Conservation (phyloP, 2,329 filamentous ascomycete species). For the Dendrostoma leiphaemia region DNA sequence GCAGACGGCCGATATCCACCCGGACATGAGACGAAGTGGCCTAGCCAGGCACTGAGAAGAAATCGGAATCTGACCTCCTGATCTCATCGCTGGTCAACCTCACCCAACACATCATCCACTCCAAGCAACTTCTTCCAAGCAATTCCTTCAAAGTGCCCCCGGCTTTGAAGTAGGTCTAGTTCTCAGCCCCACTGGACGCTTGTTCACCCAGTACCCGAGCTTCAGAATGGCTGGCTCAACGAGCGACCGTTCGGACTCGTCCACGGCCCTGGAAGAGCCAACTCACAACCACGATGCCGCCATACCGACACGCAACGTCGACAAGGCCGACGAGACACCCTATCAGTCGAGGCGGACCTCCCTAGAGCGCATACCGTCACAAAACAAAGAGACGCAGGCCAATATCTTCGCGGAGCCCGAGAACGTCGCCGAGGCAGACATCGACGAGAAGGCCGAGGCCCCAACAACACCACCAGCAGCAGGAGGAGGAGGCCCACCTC, state of each 20-base stretch:
- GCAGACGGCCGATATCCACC: too few species aligned
- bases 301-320: neutral
- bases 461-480: too few species aligned
- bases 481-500: conserved; percentile 13
- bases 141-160: too few species aligned
- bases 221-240: conserved; percentile 3
- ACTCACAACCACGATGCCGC: neutral
- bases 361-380: conserved; percentile 29
- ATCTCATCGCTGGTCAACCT: too few species aligned
- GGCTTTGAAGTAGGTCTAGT: neutral
- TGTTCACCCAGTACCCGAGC: too few species aligned
- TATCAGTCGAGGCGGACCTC: conserved; percentile 16
- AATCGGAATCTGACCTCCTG: too few species aligned
- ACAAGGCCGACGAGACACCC: conserved; percentile 3
- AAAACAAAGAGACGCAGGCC: conserved; percentile 32
- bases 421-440: conserved; percentile 29
- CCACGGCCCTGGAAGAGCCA: conserved; percentile 12
- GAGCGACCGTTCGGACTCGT: conserved; percentile 11
- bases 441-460: conserved; percentile 31
- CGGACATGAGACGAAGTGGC: too few species aligned
- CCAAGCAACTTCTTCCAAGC: too few species aligned
- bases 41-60: too few species aligned
- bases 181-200: neutral
- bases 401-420: conserved; percentile 32
- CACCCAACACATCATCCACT: too few species aligned